phyloP scores from a whole-genome alignment of 2,329 filamentous ascomycete species.

The Waltergamsia citrina region DNA sequence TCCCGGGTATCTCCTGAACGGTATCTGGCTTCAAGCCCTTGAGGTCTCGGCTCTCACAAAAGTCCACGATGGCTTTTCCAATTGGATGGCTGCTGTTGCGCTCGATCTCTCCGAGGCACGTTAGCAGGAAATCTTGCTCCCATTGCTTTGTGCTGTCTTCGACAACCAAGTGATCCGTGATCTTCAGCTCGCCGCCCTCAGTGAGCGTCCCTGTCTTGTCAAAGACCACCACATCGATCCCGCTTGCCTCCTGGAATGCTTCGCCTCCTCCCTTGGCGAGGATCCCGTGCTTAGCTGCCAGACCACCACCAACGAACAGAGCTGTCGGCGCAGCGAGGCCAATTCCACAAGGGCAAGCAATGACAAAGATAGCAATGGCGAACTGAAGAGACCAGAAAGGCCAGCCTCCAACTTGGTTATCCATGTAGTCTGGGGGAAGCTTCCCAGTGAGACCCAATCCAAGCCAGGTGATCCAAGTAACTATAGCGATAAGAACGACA shows the following conservation, averaged over 20 bases:
- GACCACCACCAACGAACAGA: constrained; percentile 71
- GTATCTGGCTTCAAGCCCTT: constrained; percentile 21
- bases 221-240: constrained; percentile 70
- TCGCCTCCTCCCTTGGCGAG: constrained; percentile 78
- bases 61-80: constrained; percentile 58
- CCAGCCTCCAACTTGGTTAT: constrained; percentile 53
- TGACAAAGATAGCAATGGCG: constrained; percentile 78
- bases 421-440: constrained; percentile 36
- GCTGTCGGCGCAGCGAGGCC: constrained; percentile 80
- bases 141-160: constrained; percentile 17
- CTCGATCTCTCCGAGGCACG: constrained; percentile 55
- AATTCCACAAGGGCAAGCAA: constrained; percentile 77
- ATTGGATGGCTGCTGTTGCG: constrained; percentile 67
- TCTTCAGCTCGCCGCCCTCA: constrained; percentile 58
- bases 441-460: constrained; percentile 47
- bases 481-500: constrained; percentile 58
- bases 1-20: constrained; percentile 61
- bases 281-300: constrained; percentile 72
- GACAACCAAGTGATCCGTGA: constrained; percentile 45
- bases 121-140: too few species aligned
- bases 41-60: constrained; percentile 38
- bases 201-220: constrained; percentile 86
- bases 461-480: constrained; percentile 67
- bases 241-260: constrained; percentile 76
- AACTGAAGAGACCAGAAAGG: constrained; percentile 70